Conservation (phyloP, 345 rosid genomes). For the Citrus cavaleriei region DNA sequence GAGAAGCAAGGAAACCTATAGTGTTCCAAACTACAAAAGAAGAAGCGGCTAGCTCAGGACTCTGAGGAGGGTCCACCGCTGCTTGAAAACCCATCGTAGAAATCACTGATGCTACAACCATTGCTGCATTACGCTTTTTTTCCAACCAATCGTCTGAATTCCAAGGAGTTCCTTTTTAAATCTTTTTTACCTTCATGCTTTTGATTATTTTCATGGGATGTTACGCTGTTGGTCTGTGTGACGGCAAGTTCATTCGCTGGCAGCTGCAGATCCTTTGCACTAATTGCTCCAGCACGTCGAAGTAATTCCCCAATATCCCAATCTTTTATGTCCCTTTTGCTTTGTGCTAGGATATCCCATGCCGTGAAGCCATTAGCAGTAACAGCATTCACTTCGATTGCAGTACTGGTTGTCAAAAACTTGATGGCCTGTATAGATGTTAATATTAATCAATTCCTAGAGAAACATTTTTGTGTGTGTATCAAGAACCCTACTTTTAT, state of each 20-base stretch:
- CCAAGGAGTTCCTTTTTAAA: background rate
- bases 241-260: background rate
- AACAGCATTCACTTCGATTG: conserved; percentile 8
- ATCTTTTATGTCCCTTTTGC: too few relatives aligned
- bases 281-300: background rate
- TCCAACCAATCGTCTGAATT: background rate
- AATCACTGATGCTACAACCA: conserved; percentile 32
- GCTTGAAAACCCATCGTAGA: conserved; percentile 34
- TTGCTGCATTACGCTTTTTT: conserved; percentile 16
- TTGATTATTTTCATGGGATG: background rate
- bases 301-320: background rate
- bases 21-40: background rate
- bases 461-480: background rate
- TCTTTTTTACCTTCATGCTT: background rate
- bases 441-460: background rate
- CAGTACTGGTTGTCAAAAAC: conserved; percentile 2
- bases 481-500: background rate
- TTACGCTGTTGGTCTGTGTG: background rate
- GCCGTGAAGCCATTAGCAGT: too few relatives aligned
- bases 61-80: conserved; percentile 15
- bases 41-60: conserved; percentile 10
- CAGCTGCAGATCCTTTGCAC: background rate
- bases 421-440: conserved; percentile 10
- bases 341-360: too few relatives aligned
- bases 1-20: conserved; percentile 17